Evolutionary conservation across 768 basidiomycete genomes (phyloP), one percentile per base, ranked within the genome.

Genomic region (Phanerochaete carnosa): DNA sequence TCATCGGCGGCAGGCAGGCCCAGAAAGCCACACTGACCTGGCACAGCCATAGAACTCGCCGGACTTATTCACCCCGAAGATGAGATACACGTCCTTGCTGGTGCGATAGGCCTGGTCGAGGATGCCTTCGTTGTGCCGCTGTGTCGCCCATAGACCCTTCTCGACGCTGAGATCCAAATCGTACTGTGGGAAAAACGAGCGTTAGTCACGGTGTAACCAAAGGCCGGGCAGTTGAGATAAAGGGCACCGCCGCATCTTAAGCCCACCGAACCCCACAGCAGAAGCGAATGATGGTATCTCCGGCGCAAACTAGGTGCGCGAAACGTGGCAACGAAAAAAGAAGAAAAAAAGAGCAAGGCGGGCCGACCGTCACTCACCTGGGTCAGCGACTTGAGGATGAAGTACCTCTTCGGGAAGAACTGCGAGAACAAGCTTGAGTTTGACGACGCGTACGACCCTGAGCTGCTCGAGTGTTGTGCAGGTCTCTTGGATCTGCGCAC

Each of bases 31-130:
- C 52, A 74, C 77, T 62, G 73, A 94, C 87, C 82, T 85, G 12
- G 93, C 95, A 70, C 92, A 95, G 23, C 95, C 95, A 68, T 90
- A 97, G 70, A 97, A 98, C 72, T 94, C 93, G 35, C 96, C 94
- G 59, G 90, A 90, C 71, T 90, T 93, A 75, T 98, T 98, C 19
- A 92, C 96, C 35, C 94, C 84, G 66, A 98, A 98, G 59, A 98
- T 86, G 46, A 98, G 81, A 68, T 81, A 90, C 3, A 98, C 95
- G 26, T 95, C 91, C 64, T 83, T 81, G 63, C 89, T 89, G 2
- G 94, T 97, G n/a, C 95, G 86, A 72, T 80, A 98, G 0, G 96
- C 95, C 71, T 93, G 93, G 65, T 98, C 94, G 16, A 97, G 78
- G 51, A 96, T 86, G 9, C 84, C 85, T 74, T 97, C 94, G 68